phyloP scores from a whole-genome alignment of 2,329 filamentous ascomycete species.

The Fusarium avenaceum region DNA sequence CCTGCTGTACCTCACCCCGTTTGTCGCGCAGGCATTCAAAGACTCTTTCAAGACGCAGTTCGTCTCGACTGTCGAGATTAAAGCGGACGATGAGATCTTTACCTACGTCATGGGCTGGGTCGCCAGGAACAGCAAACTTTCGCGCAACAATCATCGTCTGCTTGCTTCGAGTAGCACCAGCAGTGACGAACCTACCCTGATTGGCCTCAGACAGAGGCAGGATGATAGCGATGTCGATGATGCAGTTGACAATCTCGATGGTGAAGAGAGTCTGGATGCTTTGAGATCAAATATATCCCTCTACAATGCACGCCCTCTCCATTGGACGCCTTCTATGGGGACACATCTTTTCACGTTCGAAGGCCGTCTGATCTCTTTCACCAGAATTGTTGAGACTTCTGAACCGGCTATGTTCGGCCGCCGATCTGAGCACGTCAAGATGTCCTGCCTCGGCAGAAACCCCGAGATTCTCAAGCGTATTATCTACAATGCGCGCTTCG shows the following conservation, averaged over 20 bases:
- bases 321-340: slow-evolving; percentile 30
- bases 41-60: slow-evolving; percentile 8
- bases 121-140: slow-evolving; percentile 21
- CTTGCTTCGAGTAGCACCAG: slow-evolving; percentile 24
- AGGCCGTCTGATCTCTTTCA: slow-evolving; percentile 20
- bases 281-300: slow-evolving; percentile 25
- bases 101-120: slow-evolving; percentile 37
- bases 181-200: neutral
- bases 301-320: slow-evolving; percentile 25
- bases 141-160: slow-evolving; percentile 28
- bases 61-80: slow-evolving; percentile 32
- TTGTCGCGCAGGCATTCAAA: neutral
- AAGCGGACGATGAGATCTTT: slow-evolving; percentile 30
- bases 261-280: slow-evolving; percentile 13
- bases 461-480: slow-evolving; percentile 32
- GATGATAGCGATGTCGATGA: neutral
- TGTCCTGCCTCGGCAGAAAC: slow-evolving; percentile 31
- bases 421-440: neutral
- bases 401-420: neutral
- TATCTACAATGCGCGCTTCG: slow-evolving; percentile 28
- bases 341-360: slow-evolving; percentile 38
- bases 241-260: slow-evolving; percentile 5
- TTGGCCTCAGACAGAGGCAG: neutral
- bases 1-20: slow-evolving; percentile 13
- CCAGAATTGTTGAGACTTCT: slow-evolving; percentile 2